phyloP scores from a whole-genome alignment of 495 filamentous ascomycete genomes.

The Penicillium cinerascens region DNA sequence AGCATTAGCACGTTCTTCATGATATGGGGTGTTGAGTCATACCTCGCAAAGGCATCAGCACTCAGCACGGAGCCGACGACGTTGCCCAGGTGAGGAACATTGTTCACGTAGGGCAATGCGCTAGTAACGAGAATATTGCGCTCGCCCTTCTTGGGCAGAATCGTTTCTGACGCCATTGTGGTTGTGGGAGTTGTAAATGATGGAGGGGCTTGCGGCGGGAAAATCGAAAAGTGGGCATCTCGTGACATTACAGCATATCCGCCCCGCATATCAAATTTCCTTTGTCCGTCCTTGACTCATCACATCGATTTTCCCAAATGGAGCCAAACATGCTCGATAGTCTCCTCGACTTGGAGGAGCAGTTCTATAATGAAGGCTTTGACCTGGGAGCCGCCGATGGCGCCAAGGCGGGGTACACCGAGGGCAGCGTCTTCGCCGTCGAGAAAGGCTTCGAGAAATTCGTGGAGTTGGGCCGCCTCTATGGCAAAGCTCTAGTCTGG shows the following conservation, averaged over 20 bases:
- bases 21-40: slow-evolving; percentile 24
- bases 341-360: slow-evolving; percentile 73
- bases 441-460: slow-evolving; percentile 95
- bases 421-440: slow-evolving; percentile 86
- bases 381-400: slow-evolving; percentile 72
- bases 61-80: slow-evolving; percentile 85
- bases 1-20: slow-evolving; percentile 17
- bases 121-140: slow-evolving; percentile 51
- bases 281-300: slow-evolving; percentile 2
- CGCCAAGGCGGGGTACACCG: slow-evolving; percentile 70
- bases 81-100: slow-evolving; percentile 93
- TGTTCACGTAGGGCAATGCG: slow-evolving; percentile 85
- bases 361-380: slow-evolving; percentile 85
- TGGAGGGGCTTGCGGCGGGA: slow-evolving; percentile 30
- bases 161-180: slow-evolving; percentile 32
- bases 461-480: slow-evolving; percentile 69
- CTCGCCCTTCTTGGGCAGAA: slow-evolving; percentile 43
- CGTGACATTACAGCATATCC: slow-evolving; percentile 16
- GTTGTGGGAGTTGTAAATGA: slow-evolving; percentile 18
- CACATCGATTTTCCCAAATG: slow-evolving; percentile 20
- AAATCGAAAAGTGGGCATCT: slow-evolving; percentile 30
- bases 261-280: slow-evolving; percentile 25
- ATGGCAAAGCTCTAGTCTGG: slow-evolving; percentile 83
- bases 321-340: slow-evolving; percentile 61
- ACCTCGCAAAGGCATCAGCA: slow-evolving; percentile 73